Evolutionary conservation across 306 rosid genomes (phyloP), one percentile per base, ranked within the genome.

Genomic region (Sophora flavescens): DNA sequence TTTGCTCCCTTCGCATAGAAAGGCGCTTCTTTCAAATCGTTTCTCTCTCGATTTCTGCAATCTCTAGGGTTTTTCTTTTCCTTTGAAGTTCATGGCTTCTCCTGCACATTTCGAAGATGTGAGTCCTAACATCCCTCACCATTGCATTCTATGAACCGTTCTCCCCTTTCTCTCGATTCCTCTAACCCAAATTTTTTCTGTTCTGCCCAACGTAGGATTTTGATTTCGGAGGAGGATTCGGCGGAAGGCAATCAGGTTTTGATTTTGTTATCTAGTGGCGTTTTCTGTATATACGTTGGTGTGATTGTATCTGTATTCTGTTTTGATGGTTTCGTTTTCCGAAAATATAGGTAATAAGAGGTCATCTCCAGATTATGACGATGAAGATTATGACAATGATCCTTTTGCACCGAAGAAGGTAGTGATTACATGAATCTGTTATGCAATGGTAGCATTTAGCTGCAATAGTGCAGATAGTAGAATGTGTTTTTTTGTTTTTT

Each of bases 211-310:
- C 32, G 3, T 53, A 94, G 98, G 98, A 94, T 16, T 96, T 90
- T 73, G 98, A 90, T 85, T 94, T 90, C 68, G 97, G 93, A 51
- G 96, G 94, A 30, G 96, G 56, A 44, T 86, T 86, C 73, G 57
- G 83, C 6, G 96, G 87, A 77, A 84, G 88, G 82, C 88, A 86
- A 22, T 81, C 97, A 59, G 97, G 97, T 89, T 65, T 58, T 83
- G 15, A 2, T 42, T 72, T 53, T 63, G 67, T 18, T 72, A 6
- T 38, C 30, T 18, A 66, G 57, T n/a, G 0, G 53, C 71, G 76
- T 80, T 47, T 60, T 47, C 1, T 30, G 1, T 30, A 30, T 30
- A 30, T 30, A 2, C 2, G 32, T 30, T 30, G 32, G 32, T 30
- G 6, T 58, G 63, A 35, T 41, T 41, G 41, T 38, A n/a, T 63